These are phyloP conservation scores for Corylus heterophylla DNA, from an alignment of 306 rosid species.

Conservation along the genomic window DNA sequence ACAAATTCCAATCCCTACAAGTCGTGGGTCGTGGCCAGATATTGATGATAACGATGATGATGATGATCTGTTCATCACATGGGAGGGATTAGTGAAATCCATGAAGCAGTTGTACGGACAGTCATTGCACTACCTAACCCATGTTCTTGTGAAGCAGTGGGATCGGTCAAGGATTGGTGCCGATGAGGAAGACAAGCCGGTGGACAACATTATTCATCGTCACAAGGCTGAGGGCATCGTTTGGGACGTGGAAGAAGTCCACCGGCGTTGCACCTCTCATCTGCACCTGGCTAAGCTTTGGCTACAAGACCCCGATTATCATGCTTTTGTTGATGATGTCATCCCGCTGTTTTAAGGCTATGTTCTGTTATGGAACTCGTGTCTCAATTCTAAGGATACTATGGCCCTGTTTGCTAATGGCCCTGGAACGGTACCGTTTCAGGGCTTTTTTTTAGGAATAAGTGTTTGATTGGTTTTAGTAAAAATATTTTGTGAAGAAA, in stretches of 20 bases:
- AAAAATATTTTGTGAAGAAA: no score
- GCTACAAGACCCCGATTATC: conserved; percentile 25
- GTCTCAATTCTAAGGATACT: no score
- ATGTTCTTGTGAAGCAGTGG: conserved; percentile 38
- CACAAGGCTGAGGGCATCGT: conserved; percentile 24
- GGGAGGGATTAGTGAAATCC: conserved; percentile 31
- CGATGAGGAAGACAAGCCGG: conserved; percentile 24
- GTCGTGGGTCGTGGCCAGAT: neutral
- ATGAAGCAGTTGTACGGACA: conserved; percentile 30
- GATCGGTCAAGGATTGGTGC: conserved; percentile 36
- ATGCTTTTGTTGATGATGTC: conserved; percentile 16
- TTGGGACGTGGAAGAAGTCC: conserved; percentile 35
- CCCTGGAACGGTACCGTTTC: no score
- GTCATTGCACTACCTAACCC: conserved; percentile 42
- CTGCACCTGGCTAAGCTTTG: conserved; percentile 34
- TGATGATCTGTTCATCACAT: conserved; percentile 3
- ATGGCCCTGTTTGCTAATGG: no score
- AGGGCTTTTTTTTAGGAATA: no score
- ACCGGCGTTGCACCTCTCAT: conserved; percentile 33
- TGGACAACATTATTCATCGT: conserved; percentile 10
- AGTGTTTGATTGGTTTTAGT: no score
- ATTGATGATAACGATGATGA: neutral
- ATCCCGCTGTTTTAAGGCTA: conserved; percentile 8
- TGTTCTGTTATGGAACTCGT: no score
- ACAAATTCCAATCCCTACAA: conserved; percentile 19